Evolutionary conservation across 179 eudicot genomes (phyloP).

Genomic region (Beta corolliflora): DNA sequence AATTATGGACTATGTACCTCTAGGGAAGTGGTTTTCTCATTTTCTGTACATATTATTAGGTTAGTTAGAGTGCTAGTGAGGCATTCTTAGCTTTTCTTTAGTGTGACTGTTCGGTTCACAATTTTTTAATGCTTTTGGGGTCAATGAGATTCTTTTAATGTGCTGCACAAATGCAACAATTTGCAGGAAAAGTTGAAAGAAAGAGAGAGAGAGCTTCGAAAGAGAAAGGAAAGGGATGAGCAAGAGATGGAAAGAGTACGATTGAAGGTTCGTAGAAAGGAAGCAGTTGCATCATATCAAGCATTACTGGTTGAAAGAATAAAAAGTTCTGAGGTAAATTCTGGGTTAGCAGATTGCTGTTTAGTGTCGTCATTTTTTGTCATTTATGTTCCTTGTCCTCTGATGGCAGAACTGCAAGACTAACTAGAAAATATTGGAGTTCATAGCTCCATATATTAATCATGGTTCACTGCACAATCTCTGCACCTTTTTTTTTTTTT

Average conservation of each 20-base stretch:
- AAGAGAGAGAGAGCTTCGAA: conserved; percentile 79
- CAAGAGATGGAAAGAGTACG: conserved; percentile 97
- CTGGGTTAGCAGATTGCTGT: not conserved
- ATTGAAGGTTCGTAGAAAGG: conserved; percentile 88
- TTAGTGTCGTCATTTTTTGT: not conserved
- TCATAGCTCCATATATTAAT: not conserved
- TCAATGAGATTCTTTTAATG: conserved; percentile 7
- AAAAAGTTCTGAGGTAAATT: conserved; percentile 76
- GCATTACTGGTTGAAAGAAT: conserved; percentile 93
- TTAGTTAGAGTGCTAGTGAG: conserved; percentile 4
- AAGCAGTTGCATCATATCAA: conserved; percentile 89
- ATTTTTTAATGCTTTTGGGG: not conserved
- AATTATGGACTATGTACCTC: not conserved
- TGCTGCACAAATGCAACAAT: conserved; percentile 12
- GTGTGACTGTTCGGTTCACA: too few species aligned
- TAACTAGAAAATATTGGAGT: not conserved
- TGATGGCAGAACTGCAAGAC: not conserved
- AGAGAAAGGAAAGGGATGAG: conserved; percentile 97
- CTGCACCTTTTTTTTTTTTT: not conserved
- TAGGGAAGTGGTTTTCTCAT: not conserved
- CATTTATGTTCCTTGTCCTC: not conserved
- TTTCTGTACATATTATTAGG: not conserved
- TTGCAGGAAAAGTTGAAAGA: conserved; percentile 89
- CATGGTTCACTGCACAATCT: not conserved
- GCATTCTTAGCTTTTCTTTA: not conserved